Percentiles rank a stretch among this genome's conserved stretches.
These are phyloP conservation scores for Wallacemonas sp. DNA, from an alignment of 208 protist genomes.

Conservation along the genomic window DNA sequence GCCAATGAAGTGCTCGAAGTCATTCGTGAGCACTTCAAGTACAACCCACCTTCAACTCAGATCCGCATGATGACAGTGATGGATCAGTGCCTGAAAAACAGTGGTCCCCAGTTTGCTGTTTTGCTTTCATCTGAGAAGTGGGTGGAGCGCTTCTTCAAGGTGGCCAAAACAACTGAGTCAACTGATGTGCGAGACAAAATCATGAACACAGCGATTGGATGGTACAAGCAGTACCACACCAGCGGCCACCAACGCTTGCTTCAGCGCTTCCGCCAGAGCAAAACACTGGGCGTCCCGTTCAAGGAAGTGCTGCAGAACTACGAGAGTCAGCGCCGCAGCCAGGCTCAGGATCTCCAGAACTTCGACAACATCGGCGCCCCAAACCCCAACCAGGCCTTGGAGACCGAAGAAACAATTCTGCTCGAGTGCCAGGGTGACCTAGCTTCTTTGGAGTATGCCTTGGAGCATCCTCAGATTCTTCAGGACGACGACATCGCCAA, in stretches of 20 bases:
- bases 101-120: conserved; percentile 69
- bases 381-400: conserved; percentile 63
- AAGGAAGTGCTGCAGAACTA: conserved; percentile 39
- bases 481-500: conserved; percentile 77
- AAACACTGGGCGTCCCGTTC: conserved; percentile 62
- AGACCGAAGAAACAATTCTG: conserved; percentile 71
- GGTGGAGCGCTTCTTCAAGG: conserved; percentile 85
- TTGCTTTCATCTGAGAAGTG: conserved; percentile 86
- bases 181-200: conserved; percentile 69
- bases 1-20: conserved; percentile 63
- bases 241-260: conserved; percentile 71
- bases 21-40: conserved; percentile 78
- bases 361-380: conserved; percentile 30
- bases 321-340: conserved; percentile 32
- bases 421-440: conserved; percentile 85
- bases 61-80: conserved; percentile 70
- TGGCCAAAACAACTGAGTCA: conserved; percentile 60
- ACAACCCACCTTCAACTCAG: conserved; percentile 57
- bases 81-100: conserved; percentile 75
- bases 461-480: conserved; percentile 85
- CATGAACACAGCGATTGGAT: conserved; percentile 66
- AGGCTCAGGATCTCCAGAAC: conserved; percentile 28
- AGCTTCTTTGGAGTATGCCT: conserved; percentile 83
- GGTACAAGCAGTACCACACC: conserved; percentile 80
- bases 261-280: conserved; percentile 76